Base-by-base conservation (phyloP, 352 stramenopile species). In the Phytopythium mirpurense region DNA sequence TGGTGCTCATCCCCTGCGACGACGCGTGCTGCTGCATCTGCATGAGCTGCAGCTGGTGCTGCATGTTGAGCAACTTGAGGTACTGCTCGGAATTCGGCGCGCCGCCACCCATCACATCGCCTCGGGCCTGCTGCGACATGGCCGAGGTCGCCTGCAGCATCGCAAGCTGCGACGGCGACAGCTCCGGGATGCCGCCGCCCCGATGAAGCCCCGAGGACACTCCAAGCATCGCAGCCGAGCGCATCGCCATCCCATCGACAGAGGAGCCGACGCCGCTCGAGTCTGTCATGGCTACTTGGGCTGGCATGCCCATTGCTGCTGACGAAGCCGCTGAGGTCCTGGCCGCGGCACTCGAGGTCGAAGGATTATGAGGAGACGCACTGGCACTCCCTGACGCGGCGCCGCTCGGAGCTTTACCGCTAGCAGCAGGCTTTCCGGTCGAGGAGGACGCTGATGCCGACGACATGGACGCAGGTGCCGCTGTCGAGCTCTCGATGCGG, bases 41-140 rank as follows among this genome's bases (percentile, higher is more conserved):
- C 63, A 91, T 84, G 59, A 94, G 82, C 52, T 94, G 84, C 23
- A 94, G 58, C 60, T 94, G 84, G 45, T 94, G 84, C 49, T 94
- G 84, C 70, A 92, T 86, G 51, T 89, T 91, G 15, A 92, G 62
- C 29, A 94, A 67, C 58, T 89, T 89, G 42, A 94, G 67, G 54
- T 94, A 94, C 9, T 76, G 82, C 42, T 93, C 76, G 10, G 82
- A 80, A 50, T 75, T 92, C 6, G 76, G 68, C 34, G 70, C 40
- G 1, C 59, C 59, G 10, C 65, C 68, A 19, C 72, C 63, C 54
- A 76, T 70, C 43, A 86, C 77, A n/a, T 74, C 59, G 16, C 64
- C 64, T 19, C 67, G 60, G 21, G 74, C 54, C 19, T 67, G 70
- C 26, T 78, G 68, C 29, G 35, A 29, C 32, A 32, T 32, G 42